A percentile compares a stretch with the other conserved stretches of the same genome.
These are phyloP conservation scores for Wallacemonas sp. DNA, from an alignment of 208 protist genomes.

Conservation along the genomic window DNA sequence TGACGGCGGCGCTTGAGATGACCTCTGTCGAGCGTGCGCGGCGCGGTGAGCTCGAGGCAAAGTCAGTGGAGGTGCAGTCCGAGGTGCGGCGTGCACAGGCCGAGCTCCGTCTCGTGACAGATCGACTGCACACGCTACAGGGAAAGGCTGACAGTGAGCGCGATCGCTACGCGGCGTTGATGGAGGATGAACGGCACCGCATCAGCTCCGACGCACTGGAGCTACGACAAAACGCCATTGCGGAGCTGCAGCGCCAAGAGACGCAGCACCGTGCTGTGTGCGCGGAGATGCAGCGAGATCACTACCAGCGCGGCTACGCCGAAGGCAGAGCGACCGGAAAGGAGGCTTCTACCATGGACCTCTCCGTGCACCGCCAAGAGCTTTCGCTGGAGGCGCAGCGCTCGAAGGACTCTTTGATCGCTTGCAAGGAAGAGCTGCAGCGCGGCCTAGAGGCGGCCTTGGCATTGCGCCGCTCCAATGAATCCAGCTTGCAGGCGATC, in stretches of 20 bases:
- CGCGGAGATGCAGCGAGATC: slow-evolving; percentile 50
- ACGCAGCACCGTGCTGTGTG: slow-evolving; percentile 47
- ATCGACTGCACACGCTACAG: slow-evolving; percentile 43
- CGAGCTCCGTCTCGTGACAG: slow-evolving; percentile 31
- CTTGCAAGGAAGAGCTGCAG: slow-evolving; percentile 55
- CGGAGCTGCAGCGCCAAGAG: slow-evolving; percentile 60
- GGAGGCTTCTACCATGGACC: slow-evolving; percentile 36
- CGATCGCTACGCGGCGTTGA: slow-evolving; percentile 50
- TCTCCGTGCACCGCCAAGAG: slow-evolving; percentile 47
- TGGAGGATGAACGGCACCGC: slow-evolving; percentile 71
- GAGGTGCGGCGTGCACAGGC: slow-evolving; percentile 33
- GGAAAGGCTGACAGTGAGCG: slow-evolving; percentile 57
- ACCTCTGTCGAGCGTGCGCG: slow-evolving; percentile 51
- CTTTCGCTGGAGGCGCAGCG: slow-evolving; percentile 61
- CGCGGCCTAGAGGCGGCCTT: slow-evolving; percentile 47
- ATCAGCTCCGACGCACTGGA: slow-evolving; percentile 50
- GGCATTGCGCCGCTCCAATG: slow-evolving; percentile 35
- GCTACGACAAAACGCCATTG: slow-evolving; percentile 65
- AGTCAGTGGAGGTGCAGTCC: slow-evolving; percentile 34
- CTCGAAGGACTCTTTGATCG: slow-evolving; percentile 43
- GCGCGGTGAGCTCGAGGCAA: slow-evolving; percentile 38
- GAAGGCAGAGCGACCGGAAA: slow-evolving; percentile 55
- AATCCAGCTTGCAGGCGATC: slow-evolving; percentile 21
- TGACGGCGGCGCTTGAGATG: slow-evolving; percentile 36
- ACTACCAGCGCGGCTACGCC: slow-evolving; percentile 49